Conservation (phyloP, 352 stramenopile species). For the Pythium graminicola region DNA sequence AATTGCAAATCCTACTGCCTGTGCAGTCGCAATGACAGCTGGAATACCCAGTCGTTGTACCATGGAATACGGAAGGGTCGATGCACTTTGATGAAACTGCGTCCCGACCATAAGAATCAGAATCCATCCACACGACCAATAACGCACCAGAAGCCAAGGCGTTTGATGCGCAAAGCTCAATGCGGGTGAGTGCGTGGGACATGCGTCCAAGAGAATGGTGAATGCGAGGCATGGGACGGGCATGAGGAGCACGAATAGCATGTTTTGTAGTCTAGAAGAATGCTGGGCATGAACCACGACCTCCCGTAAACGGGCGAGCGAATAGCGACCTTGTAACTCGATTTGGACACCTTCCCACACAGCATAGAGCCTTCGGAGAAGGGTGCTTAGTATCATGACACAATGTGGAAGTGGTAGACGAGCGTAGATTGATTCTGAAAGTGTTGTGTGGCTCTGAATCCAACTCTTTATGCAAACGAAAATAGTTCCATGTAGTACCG, state of each 20-base stretch:
- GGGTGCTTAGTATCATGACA: too few relatives aligned
- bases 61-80: conserved; percentile 1
- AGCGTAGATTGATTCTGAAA: too few relatives aligned
- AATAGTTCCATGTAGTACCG: too few relatives aligned
- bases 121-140: neutral
- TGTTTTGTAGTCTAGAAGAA: neutral
- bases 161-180: neutral
- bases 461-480: too few relatives aligned
- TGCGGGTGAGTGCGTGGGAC: neutral
- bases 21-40: neutral
- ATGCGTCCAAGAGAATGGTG: neutral
- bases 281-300: neutral
- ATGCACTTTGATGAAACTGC: conserved; percentile 3
- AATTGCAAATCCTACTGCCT: neutral
- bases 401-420: too few relatives aligned
- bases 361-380: too few relatives aligned
- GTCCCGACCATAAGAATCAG: neutral
- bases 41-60: neutral
- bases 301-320: neutral
- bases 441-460: too few relatives aligned
- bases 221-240: neutral
- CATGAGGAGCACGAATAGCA: neutral
- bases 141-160: neutral
- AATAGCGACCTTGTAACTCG: conserved; percentile 2
- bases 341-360: conserved; percentile 2